These are phyloP conservation scores for Scortechinia acanthostroma DNA, from an alignment of 2,329 filamentous ascomycete genomes.

Conservation along the genomic window DNA sequence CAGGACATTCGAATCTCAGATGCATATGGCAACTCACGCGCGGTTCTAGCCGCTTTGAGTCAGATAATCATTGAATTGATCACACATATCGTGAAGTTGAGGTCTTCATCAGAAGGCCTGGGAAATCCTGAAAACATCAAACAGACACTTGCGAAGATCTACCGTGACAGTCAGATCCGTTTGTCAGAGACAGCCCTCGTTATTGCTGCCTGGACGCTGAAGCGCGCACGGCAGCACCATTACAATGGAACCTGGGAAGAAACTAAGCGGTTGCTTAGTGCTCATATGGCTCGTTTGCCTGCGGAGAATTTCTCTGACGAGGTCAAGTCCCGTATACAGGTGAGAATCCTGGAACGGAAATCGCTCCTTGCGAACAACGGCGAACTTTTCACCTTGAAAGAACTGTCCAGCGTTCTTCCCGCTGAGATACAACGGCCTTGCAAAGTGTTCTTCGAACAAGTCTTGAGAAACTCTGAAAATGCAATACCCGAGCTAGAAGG, in stretches of 20 bases:
- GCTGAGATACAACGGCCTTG: background rate
- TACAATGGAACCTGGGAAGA: conserved; percentile 12
- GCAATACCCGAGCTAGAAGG: conserved; percentile 10
- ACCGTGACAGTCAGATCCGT: conserved; percentile 27
- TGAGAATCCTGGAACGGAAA: conserved; percentile 17
- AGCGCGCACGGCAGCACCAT: conserved; percentile 18
- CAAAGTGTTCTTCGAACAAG: background rate
- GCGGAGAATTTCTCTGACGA: conserved; percentile 15
- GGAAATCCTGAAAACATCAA: conserved; percentile 22
- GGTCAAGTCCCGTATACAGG: conserved; percentile 9
- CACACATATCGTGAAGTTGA: conserved; percentile 23
- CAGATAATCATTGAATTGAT: conserved; percentile 29
- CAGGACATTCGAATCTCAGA: conserved; percentile 15
- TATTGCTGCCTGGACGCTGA: conserved; percentile 25
- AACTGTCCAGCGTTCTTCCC: conserved; percentile 11
- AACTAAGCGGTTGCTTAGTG: conserved; percentile 15
- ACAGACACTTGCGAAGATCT: conserved; percentile 27
- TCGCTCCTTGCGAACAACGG: conserved; percentile 21
- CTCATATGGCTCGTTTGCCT: conserved; percentile 18
- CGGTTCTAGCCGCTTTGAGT: conserved; percentile 24
- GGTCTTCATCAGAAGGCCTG: conserved; percentile 9
- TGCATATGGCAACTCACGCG: conserved; percentile 22
- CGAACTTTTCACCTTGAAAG: conserved; percentile 21
- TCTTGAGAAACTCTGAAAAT: conserved; percentile 9
- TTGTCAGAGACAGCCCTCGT: conserved; percentile 26